Evolutionary conservation across 208 protist genomes (phyloP), one percentile per base, ranked within the genome.

Genomic region (Wallacemonas collosoma): DNA sequence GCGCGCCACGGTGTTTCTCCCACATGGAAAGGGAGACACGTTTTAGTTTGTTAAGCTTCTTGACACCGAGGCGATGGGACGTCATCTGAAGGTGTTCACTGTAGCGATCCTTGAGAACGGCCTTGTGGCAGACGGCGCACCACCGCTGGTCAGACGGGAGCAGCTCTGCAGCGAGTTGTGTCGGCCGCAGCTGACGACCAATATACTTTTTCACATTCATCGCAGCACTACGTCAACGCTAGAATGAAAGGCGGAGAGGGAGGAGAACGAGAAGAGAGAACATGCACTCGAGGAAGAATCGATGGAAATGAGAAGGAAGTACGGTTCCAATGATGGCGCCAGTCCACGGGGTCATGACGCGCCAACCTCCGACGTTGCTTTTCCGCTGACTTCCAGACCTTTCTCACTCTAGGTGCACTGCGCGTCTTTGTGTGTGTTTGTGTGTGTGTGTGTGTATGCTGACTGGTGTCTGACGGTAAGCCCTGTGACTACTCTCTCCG

Each of bases 11-110:
- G 73, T 96, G 91, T 36, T 73, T 65, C 68, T 81, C 81, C 89
- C 91, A 96, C 88, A 93, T 94, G 48, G 58, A 79, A 35, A 94
- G 70, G 3, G 91, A 90, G 0, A 96, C 44, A 43, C 51, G 68
- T 71, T 93, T 93, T 68, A 96, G 60, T 63, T 91, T 93, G 40
- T 82, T 82, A 48, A 90, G 43, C 72, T 96, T 96, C 54, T 72
- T 70, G 2, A 53, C 48, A 1, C 85, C 91, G 2, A 94, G 71
- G 7, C 76, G 76, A 65, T 96, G 91, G 43, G 57, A n/a, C 4
- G 60, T 77, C 14, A 75, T 82, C 11, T 71, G 62, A 0, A 60
- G 48, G 68, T 96, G 91, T 45, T 83, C 73, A 3, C 26, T 38
- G 67, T 80, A 86, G 7, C 79, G 67, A 43, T 82, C 81, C 71